Base-by-base conservation (phyloP, 2,329 filamentous ascomycete species). In the Arthrobotrys entomopaga region DNA sequence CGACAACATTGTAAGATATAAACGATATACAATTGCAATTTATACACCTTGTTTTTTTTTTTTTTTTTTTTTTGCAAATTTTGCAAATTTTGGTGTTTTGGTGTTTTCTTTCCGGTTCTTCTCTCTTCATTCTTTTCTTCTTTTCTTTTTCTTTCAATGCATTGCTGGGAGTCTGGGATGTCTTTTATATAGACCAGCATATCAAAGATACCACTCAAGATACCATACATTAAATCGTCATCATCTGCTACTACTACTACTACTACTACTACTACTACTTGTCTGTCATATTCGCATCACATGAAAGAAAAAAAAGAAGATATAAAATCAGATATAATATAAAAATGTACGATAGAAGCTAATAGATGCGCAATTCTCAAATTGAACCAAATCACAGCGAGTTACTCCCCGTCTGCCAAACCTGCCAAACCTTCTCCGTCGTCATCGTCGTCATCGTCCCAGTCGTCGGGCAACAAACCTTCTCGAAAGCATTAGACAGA, bases 1-100 rank as follows among this genome's bases (percentile, higher is more conserved):
- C 65, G 58, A 56, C 52, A 70, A 26, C 65, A 64, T 64, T 70
- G 65, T 70, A 70, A 70, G 65, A 64, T 46, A 57, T 70, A 64
- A 49, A 34, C 29, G 29, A 34, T 34, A 34, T 34, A 34, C 29
- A 34, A 34, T 34, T 34, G 10, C 29, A 34, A 34, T 34, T 34
- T 34, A 34, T 34, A 34, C 29, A 34, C 40, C 13, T 54, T 46
- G 16, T 60, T 60, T 67, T 69, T 52, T 5, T 22, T 48, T 22
- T 42, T 52, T 24, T 16, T 58, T 38, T n/a, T n/a, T n/a, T n/a
- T n/a, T n/a, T 42, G 38, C 38, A 40, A 7, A 7, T 40, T 40
- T 15, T 40, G 7, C 7, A 15, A 40, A 15, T 40, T n/a, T 20
- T 22, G 46, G 46, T 50, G 46, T 50, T 50, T 50, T 11, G 46